phyloP scores from a whole-genome alignment of 352 stramenopile genomes.

The Peronospora belbahrii region DNA sequence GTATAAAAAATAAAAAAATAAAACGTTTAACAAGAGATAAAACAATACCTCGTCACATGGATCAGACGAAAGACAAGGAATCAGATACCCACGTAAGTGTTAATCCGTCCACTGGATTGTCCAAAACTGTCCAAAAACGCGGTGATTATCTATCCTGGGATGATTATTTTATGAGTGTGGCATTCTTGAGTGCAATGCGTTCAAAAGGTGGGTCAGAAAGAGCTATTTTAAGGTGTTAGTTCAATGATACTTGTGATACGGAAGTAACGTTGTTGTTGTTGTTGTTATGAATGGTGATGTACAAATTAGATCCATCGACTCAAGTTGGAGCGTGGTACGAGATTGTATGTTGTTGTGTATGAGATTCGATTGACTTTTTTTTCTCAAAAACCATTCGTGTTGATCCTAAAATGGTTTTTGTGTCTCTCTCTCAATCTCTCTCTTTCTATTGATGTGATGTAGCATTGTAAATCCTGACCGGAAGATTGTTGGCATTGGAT shows the following conservation, averaged over 20 bases:
- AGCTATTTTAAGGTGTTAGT: neutral
- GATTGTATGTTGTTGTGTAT: neutral
- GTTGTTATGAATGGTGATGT: neutral
- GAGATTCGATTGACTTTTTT: no score
- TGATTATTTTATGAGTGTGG: conserved; percentile 99
- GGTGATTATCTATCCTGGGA: conserved; percentile 94
- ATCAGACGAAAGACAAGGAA: neutral
- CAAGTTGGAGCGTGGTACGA: conserved; percentile 93
- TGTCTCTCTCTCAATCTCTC: no score
- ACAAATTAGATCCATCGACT: conserved; percentile 89
- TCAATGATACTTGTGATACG: neutral
- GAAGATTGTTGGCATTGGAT: conserved; percentile 97
- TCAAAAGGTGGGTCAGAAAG: conserved; percentile 87
- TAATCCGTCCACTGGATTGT: no score
- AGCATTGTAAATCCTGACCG: conserved; percentile 93
- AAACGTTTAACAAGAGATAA: no score
- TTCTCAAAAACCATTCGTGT: no score
- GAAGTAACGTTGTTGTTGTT: no score
- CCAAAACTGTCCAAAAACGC: conserved; percentile 51
- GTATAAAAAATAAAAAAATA: conserved; percentile 9
- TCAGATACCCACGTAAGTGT: no score
- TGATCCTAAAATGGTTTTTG: no score
- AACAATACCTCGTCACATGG: no score
- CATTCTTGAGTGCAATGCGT: conserved; percentile 96
- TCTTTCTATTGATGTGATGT: no score